Percentiles rank a stretch among this genome's conserved stretches.
These are phyloP conservation scores for Lodderomyces parapsilosis DNA, from an alignment of 1,139 yeast genomes.

Conservation along the genomic window DNA sequence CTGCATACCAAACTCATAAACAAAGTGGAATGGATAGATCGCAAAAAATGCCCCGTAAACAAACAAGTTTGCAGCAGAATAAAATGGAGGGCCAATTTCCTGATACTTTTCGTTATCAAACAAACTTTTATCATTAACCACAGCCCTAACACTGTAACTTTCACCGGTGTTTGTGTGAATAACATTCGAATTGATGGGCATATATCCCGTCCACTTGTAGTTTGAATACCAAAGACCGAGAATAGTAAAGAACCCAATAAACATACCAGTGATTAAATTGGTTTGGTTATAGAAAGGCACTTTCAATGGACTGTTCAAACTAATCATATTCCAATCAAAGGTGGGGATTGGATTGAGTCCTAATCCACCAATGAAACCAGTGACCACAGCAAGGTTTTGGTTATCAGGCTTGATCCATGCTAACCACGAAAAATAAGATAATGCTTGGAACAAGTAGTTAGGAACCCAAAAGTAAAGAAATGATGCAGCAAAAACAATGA, in stretches of 20 bases:
- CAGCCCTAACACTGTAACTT: slow-evolving; percentile 37
- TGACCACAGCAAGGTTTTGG: slow-evolving; percentile 48
- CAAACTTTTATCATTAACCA: slow-evolving; percentile 37
- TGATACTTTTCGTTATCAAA: slow-evolving; percentile 43
- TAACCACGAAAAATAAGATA: slow-evolving; percentile 35
- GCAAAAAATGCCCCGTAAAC: slow-evolving; percentile 58
- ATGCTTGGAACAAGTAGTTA: slow-evolving; percentile 30
- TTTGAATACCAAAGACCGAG: slow-evolving; percentile 51
- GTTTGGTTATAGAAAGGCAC: slow-evolving; percentile 48
- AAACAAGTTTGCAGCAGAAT: slow-evolving; percentile 41
- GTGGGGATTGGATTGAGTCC: slow-evolving; percentile 58
- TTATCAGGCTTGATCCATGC: slow-evolving; percentile 37
- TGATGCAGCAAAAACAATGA: slow-evolving; percentile 20
- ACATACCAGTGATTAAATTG: slow-evolving; percentile 43
- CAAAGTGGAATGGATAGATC: slow-evolving; percentile 55
- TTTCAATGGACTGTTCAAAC: slow-evolving; percentile 25
- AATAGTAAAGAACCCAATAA: slow-evolving; percentile 41
- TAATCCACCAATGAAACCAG: slow-evolving; percentile 54
- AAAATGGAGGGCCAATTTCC: slow-evolving; percentile 47
- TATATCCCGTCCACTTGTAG: slow-evolving; percentile 48
- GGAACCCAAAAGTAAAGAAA: no score
- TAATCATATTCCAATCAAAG: slow-evolving; percentile 49
- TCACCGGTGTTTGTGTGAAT: slow-evolving; percentile 48
- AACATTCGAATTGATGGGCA: slow-evolving; percentile 53
- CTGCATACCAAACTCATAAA: slow-evolving; percentile 39